phyloP scores from a whole-genome alignment of 1,139 yeast species.

The Taphrina betulina region DNA sequence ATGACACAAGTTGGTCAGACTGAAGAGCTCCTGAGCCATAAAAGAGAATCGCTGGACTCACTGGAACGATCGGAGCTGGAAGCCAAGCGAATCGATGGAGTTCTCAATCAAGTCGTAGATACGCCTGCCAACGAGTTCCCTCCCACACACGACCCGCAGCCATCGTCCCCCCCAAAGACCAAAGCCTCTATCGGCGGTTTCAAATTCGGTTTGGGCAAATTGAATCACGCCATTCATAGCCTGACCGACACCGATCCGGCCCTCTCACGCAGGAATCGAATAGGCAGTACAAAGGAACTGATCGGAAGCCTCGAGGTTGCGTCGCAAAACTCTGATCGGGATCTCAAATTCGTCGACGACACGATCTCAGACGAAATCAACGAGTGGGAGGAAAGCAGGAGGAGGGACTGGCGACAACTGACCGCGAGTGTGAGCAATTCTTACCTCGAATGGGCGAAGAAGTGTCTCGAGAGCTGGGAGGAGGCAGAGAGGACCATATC shows the following conservation, averaged over 20 bases:
- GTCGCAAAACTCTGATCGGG: conserved; percentile 23
- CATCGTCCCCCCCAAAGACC: conserved; percentile 17
- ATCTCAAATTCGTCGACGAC: conserved; percentile 18
- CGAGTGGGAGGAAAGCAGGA: conserved; percentile 51
- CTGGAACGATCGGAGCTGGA: conserved; percentile 49
- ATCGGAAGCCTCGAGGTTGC: conserved; percentile 43
- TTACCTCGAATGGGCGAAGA: conserved; percentile 67
- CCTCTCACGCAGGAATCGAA: conserved; percentile 59
- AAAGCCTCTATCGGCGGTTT: conserved; percentile 40
- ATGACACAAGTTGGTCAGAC: conserved; percentile 64
- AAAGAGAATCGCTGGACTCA: conserved; percentile 44
- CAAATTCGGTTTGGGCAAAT: conserved; percentile 46
- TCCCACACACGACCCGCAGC: conserved; percentile 25
- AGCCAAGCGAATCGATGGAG: conserved; percentile 47
- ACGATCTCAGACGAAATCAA: conserved; percentile 47
- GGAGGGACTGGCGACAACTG: conserved; percentile 51
- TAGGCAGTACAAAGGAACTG: conserved; percentile 54
- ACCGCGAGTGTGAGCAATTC: conserved; percentile 52
- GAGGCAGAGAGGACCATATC: conserved; percentile 52
- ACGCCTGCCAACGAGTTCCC: conserved; percentile 21
- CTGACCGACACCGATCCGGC: conserved; percentile 72
- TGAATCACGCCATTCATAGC: conserved; percentile 65
- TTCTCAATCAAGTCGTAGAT: conserved; percentile 27
- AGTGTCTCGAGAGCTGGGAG: conserved; percentile 71
- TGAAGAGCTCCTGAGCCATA: conserved; percentile 54